Conservation (phyloP, 129 eudicot genomes). For the Scalesia atractyloides region DNA sequence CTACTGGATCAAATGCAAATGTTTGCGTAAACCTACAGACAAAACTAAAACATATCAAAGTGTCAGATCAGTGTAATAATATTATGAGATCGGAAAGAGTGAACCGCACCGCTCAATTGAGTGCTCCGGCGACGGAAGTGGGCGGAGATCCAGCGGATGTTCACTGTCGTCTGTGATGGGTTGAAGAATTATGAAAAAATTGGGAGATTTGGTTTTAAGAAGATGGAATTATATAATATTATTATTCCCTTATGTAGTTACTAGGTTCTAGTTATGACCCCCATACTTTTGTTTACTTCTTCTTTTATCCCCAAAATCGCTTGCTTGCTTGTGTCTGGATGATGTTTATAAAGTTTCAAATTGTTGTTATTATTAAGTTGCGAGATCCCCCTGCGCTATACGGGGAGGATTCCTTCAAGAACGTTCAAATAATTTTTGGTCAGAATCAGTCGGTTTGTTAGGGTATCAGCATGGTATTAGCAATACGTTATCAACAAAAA, state of each 20-base stretch:
- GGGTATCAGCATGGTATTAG: too few species aligned
- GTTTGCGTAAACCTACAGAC: constrained; percentile 15
- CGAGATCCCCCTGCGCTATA: too few species aligned
- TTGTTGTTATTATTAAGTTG: too few species aligned
- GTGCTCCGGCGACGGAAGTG: constrained; percentile 22
- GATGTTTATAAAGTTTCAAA: too few species aligned
- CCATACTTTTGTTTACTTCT: not conserved
- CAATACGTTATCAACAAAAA: too few species aligned
- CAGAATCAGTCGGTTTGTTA: too few species aligned
- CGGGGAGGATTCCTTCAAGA: too few species aligned
- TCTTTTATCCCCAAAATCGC: not conserved
- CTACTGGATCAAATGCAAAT: constrained; percentile 19
- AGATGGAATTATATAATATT: not conserved
- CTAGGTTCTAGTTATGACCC: not conserved
- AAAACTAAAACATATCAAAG: constrained; percentile 17
- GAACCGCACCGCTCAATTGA: constrained; percentile 16
- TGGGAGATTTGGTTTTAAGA: too few species aligned
- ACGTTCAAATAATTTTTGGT: too few species aligned
- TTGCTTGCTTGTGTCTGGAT: too few species aligned
- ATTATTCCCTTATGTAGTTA: not conserved
- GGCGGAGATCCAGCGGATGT: constrained; percentile 24
- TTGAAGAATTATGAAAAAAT: too few species aligned
- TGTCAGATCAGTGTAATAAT: constrained; percentile 7
- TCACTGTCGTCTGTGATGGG: too few species aligned
- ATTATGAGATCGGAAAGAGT: not conserved